phyloP scores from a whole-genome alignment of 148 eudicot species.

The Vaccinium darrowii region DNA sequence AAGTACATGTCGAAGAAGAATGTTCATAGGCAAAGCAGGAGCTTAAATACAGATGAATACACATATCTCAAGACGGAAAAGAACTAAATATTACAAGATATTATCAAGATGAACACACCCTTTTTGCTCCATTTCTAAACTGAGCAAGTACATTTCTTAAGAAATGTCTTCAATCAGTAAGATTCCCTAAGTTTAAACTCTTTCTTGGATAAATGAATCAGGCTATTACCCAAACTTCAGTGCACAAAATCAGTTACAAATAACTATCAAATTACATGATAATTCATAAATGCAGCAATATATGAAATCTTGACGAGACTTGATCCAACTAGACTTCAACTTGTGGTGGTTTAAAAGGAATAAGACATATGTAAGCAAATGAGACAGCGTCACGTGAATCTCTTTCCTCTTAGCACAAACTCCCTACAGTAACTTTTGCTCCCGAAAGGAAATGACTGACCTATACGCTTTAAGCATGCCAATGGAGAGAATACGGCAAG shows the following conservation, averaged over 20 bases:
- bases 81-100: neutral
- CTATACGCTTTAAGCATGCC: slow-evolving; percentile 71
- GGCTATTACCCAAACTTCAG: neutral
- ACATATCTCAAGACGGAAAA: neutral
- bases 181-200: neutral
- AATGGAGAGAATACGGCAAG: slow-evolving; percentile 58
- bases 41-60: neutral
- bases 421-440: neutral
- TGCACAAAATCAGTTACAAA: neutral
- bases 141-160: neutral
- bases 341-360: neutral
- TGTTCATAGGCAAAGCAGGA: neutral
- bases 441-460: slow-evolving; percentile 32
- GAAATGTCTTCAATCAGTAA: neutral
- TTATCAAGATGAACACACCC: neutral
- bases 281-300: neutral
- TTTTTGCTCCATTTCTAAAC: neutral
- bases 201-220: neutral
- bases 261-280: neutral
- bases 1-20: neutral
- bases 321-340: neutral
- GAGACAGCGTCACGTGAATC: neutral
- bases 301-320: neutral
- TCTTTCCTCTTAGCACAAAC: neutral
- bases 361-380: neutral